Evolutionary conservation across 495 filamentous ascomycete genomes (phyloP).

Genomic region (Tirmania nivea): DNA sequence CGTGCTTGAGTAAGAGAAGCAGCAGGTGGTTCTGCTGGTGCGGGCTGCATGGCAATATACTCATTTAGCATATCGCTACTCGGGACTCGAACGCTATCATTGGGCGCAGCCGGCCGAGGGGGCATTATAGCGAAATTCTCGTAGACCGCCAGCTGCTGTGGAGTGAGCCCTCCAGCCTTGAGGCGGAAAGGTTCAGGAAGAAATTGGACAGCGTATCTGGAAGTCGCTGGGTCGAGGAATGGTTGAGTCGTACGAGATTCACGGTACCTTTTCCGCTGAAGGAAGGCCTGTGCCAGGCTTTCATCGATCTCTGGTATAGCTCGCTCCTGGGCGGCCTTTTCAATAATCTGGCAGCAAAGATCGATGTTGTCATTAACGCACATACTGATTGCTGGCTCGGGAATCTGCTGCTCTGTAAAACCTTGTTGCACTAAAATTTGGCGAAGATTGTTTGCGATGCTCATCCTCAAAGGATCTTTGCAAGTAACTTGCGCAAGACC

Average conservation of each 20-base stretch:
- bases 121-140: constrained; percentile 60
- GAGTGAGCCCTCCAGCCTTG: constrained; percentile 54
- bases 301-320: constrained; percentile 86
- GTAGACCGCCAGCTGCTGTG: constrained; percentile 85
- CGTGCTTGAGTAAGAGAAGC: constrained; percentile 3
- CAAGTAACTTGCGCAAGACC: constrained; percentile 91
- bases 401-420: constrained; percentile 50
- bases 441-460: constrained; percentile 92
- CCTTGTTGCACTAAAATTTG: constrained; percentile 43
- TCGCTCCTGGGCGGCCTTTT: constrained; percentile 81
- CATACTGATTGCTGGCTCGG: constrained; percentile 51
- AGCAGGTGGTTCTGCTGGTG: constrained; percentile 6
- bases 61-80: constrained; percentile 7
- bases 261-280: constrained; percentile 50
- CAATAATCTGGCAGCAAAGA: constrained; percentile 72
- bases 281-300: constrained; percentile 55
- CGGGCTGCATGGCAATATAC: constrained; percentile 3
- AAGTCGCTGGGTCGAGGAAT: constrained; percentile 59
- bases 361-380: constrained; percentile 97
- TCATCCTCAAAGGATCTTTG: constrained; percentile 86
- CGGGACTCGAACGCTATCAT: neutral
- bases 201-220: constrained; percentile 53
- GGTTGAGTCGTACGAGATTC: constrained; percentile 50
- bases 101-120: neutral
- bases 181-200: constrained; percentile 82